A percentile compares a stretch with the other conserved stretches of the same genome.
These are phyloP conservation scores for Musa schizocarpa DNA, from an alignment of 176 grass and related monocot genomes.

Conservation along the genomic window DNA sequence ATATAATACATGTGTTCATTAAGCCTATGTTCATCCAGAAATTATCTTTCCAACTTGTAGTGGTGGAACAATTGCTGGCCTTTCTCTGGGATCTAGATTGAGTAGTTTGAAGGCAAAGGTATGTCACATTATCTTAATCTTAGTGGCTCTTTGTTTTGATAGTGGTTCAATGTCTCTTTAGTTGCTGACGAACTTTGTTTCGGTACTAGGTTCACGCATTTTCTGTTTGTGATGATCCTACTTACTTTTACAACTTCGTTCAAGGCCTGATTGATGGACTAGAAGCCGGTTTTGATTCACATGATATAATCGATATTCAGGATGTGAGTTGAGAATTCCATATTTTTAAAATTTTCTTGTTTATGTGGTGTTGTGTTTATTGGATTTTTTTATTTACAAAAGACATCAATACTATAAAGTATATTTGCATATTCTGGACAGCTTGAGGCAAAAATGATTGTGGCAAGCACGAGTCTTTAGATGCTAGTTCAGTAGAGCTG, in stretches of 20 bases:
- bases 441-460: no score
- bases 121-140: slow-evolving; percentile 24
- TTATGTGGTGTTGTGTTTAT: not conserved
- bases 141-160: not conserved
- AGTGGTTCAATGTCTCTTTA: slow-evolving; percentile 11
- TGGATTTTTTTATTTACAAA: not conserved
- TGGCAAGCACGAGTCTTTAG: no score
- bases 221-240: slow-evolving; percentile 86
- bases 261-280: slow-evolving; percentile 95
- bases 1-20: not conserved
- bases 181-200: slow-evolving; percentile 33
- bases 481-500: no score
- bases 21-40: not conserved
- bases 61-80: slow-evolving; percentile 89
- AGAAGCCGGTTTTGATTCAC: slow-evolving; percentile 58
- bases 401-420: no score
- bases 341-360: not conserved
- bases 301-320: slow-evolving; percentile 70
- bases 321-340: slow-evolving; percentile 38
- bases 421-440: no score
- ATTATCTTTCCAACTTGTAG: slow-evolving; percentile 33
- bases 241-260: slow-evolving; percentile 70
- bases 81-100: slow-evolving; percentile 74
- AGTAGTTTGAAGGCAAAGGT: slow-evolving; percentile 88
- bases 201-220: slow-evolving; percentile 77